phyloP scores from a whole-genome alignment of 2,329 filamentous ascomycete genomes.

The Truncatella angustata region DNA sequence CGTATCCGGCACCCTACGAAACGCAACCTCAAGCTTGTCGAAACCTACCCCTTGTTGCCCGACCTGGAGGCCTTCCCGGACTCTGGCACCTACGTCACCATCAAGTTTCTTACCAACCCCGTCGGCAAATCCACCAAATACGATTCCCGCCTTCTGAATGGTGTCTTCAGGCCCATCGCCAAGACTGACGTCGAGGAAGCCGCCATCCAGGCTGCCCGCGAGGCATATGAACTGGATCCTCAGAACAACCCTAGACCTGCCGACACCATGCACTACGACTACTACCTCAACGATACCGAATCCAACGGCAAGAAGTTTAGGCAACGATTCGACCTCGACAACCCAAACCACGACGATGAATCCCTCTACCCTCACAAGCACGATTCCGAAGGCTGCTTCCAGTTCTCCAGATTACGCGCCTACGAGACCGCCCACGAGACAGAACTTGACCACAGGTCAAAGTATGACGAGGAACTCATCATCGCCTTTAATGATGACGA shows the following conservation, averaged over 20 bases:
- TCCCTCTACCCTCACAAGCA: constrained; percentile 53
- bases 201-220: constrained; percentile 47
- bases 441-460: constrained; percentile 54
- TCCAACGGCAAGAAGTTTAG: constrained; percentile 54
- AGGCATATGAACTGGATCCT: constrained; percentile 57
- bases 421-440: constrained; percentile 63
- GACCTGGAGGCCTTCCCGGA: constrained; percentile 70
- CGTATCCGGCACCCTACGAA: constrained; percentile 59
- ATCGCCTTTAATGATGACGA: constrained; percentile 56
- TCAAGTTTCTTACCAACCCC: constrained; percentile 68
- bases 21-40: constrained; percentile 55
- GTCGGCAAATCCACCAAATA: constrained; percentile 50
- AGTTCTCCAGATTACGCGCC: constrained; percentile 59
- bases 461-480: constrained; percentile 64
- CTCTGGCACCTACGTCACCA: constrained; percentile 65
- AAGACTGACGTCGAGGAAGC: constrained; percentile 53
- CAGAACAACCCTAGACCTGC: constrained; percentile 53
- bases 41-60: constrained; percentile 60
- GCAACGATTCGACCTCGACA: constrained; percentile 57
- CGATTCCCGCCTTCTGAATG: constrained; percentile 60
- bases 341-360: constrained; percentile 52
- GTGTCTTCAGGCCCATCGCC: constrained; percentile 60
- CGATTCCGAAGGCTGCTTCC: constrained; percentile 49
- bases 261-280: constrained; percentile 64
- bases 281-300: constrained; percentile 56